Evolutionary conservation across 768 basidiomycete species (phyloP).

Genomic region (Pholiota molesta): DNA sequence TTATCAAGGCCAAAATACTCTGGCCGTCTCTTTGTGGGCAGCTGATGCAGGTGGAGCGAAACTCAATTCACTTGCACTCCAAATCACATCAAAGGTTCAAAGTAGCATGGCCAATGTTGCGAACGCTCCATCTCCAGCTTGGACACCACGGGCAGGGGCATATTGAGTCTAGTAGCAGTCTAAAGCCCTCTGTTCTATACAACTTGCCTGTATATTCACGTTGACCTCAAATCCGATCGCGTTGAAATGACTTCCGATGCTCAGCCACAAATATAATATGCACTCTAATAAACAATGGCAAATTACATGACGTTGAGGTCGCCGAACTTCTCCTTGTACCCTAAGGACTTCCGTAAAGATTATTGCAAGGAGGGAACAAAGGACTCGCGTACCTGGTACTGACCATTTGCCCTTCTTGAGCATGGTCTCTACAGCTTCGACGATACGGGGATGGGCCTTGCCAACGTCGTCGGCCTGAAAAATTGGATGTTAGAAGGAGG

Average conservation of each 20-base stretch:
- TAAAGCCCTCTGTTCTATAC: background rate
- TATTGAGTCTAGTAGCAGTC: slow-evolving; percentile 24
- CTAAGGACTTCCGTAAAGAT: slow-evolving; percentile 33
- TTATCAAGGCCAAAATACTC: slow-evolving; percentile 48
- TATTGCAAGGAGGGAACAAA: background rate
- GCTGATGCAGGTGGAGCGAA: slow-evolving; percentile 41
- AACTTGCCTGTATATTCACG: background rate
- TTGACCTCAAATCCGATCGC: background rate
- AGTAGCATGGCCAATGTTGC: slow-evolving; percentile 36
- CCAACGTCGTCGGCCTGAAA: slow-evolving; percentile 84
- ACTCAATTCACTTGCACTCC: slow-evolving; percentile 39
- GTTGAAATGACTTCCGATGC: background rate
- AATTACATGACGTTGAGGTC: slow-evolving; percentile 88
- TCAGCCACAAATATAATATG: background rate
- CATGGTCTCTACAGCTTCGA: slow-evolving; percentile 92
- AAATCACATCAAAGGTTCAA: slow-evolving; percentile 40
- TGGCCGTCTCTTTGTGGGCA: slow-evolving; percentile 54
- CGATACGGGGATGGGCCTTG: slow-evolving; percentile 90
- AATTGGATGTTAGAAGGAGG: slow-evolving; percentile 1
- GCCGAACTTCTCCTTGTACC: slow-evolving; percentile 96
- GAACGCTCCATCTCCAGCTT: slow-evolving; percentile 37
- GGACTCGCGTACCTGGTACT: slow-evolving; percentile 73
- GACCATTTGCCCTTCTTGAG: slow-evolving; percentile 98
- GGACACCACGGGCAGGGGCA: slow-evolving; percentile 34
- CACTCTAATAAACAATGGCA: slow-evolving; percentile 11